Evolutionary conservation across 2,329 filamentous ascomycete species (phyloP), one percentile per base, ranked within the genome.

Genomic region (Stachybotrys elegans): DNA sequence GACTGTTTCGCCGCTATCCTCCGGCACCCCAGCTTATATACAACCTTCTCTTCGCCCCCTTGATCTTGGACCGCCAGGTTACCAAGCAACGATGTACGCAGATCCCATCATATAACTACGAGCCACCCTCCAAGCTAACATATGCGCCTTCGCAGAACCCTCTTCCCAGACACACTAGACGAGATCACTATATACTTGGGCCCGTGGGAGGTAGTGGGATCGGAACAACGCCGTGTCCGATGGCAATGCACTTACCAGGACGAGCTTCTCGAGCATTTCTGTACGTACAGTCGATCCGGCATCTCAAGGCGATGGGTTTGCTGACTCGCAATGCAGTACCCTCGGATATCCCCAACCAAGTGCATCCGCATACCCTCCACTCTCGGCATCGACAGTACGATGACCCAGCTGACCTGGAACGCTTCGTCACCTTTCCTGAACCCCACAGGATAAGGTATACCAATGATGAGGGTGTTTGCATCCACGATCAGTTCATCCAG

Each of bases 11-110:
- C 68, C 57, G 25, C 57, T 68, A 16, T 73, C 71, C 44, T 65
- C 57, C 38, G 59, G 58, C 46, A 55, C 50, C 43, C 62, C 61
- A 38, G 51, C 47, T 44, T 50, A 59, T 43, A 62, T 62, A 48
- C 60, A 66, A 51, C 62, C 64, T 46, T 59, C 69, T 49, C 60
- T 73, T 43, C 60, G 62, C 43, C 68, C 72, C 27, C 65, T 76
- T 34, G 73, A 77, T 52, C 64, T 77, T 37, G 73, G 73, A 4
- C 73, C 73, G 42, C 73, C 73, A 25, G 73, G 73, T 42, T 77
- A 72, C 51, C 69, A 74, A 63, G 73, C 73, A 56, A 76, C 72
- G 55, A 75, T 76, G 73, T 76, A 68, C 13, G n/a, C n/a, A n/a
- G n/a, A n/a, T n/a, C n/a, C n/a, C n/a, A n/a, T n/a, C n/a, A n/a